These are phyloP conservation scores for Malus fusca DNA, from an alignment of 306 rosid genomes.

Conservation along the genomic window DNA sequence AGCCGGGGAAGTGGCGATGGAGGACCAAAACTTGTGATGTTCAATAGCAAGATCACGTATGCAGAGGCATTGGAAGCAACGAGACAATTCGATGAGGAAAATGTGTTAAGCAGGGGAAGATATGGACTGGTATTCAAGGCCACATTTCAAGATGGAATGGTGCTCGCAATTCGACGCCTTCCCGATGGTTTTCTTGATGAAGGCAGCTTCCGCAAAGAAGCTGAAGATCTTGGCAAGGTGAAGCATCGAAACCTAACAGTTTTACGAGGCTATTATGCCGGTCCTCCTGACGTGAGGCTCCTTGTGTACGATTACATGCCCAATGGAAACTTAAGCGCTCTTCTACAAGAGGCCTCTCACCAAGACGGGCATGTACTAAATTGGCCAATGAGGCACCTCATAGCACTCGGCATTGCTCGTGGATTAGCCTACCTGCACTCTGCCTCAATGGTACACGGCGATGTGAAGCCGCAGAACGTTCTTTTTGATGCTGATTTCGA, in stretches of 20 bases:
- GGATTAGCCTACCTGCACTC: slow-evolving; percentile 72
- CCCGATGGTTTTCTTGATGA: slow-evolving; percentile 44
- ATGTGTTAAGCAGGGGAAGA: slow-evolving; percentile 68
- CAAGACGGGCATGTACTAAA: slow-evolving; percentile 90
- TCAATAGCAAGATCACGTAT: slow-evolving; percentile 64
- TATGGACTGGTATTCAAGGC: slow-evolving; percentile 74
- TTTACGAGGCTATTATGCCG: slow-evolving; percentile 72
- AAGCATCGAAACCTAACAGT: slow-evolving; percentile 70
- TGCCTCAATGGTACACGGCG: slow-evolving; percentile 57
- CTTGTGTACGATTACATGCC: slow-evolving; percentile 88
- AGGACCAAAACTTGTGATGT: slow-evolving; percentile 73
- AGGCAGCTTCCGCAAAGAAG: slow-evolving; percentile 55
- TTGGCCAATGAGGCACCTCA: slow-evolving; percentile 94
- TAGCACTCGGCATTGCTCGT: slow-evolving; percentile 75
- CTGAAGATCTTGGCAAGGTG: slow-evolving; percentile 65
- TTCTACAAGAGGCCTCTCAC: slow-evolving; percentile 80
- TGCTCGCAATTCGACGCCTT: slow-evolving; percentile 69
- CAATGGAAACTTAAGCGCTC: slow-evolving; percentile 67
- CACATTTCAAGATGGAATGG: slow-evolving; percentile 63
- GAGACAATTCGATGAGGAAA: slow-evolving; percentile 78
- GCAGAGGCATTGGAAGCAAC: slow-evolving; percentile 84
- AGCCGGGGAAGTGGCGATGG: slow-evolving; percentile 67
- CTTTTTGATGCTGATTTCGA: slow-evolving; percentile 86
- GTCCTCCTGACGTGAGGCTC: slow-evolving; percentile 61
- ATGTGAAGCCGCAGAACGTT: slow-evolving; percentile 71